Evolutionary conservation across 2,329 filamentous ascomycete genomes (phyloP), one percentile per base, ranked within the genome.

Genomic region (Cladosporium austrohemisphaericum): DNA sequence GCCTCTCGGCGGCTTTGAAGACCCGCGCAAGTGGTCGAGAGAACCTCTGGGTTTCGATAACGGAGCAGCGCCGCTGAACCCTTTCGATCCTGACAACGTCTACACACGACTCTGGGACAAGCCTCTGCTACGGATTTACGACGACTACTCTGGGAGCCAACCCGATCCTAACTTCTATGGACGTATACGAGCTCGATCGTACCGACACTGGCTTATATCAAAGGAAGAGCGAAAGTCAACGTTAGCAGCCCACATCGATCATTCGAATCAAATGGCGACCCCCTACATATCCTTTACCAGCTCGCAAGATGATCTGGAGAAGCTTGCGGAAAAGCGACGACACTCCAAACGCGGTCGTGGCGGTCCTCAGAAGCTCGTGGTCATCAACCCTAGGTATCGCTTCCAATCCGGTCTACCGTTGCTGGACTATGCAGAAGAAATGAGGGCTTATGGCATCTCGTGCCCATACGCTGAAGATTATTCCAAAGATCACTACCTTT

Each of bases 401-500:
- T 10, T 57, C 19, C 23, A 25, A 20, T 47, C 40, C 8, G 52
- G 55, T 31, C 40, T 59, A 37, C 53, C 55, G 2, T 49, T 56
- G 16, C 41, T 59, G 22, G 25, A 56, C 35, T 47, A 47, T 26
- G 35, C 20, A 20, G 46, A 44, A 14, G 55, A 57, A 29, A 56
- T 56, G 55, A 20, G 35, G 3, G 6, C 50, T 19, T 57, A 59
- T 46, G 19, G 36, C 13, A 45, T 57, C 18, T 5, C 25, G 22
- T 33, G 45, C 19, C 55, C 53, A 2, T 59, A 59, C 37, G 13
- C 16, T 10, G 18, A 31, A 14, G 20, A 56, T 29, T 53, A 56
- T 32, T 55, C 41, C 26, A 29, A 31, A 10, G 44, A 54, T 36
- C 52, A 59, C 41, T 59, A 54, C 41, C 32, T 59, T 14, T 59